phyloP scores from a whole-genome alignment of 345 rosid genomes.

The Heritiera fomes region DNA sequence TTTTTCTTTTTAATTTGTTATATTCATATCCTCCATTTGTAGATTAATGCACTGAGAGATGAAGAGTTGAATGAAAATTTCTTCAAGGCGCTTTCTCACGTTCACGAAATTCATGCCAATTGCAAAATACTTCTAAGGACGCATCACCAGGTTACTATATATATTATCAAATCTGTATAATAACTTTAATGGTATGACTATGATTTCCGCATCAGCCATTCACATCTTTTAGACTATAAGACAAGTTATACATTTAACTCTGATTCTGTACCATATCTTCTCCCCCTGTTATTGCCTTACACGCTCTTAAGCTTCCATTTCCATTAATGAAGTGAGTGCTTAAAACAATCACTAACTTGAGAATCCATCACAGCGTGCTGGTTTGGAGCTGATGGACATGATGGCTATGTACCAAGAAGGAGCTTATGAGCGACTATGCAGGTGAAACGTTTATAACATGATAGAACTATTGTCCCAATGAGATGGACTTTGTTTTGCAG shows the following conservation, averaged over 20 bases:
- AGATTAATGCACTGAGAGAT: slow-evolving; percentile 89
- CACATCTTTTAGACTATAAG: not conserved
- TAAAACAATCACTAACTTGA: slow-evolving; percentile 28
- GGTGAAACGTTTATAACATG: slow-evolving; percentile 42
- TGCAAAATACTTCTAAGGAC: slow-evolving; percentile 93
- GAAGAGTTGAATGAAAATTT: slow-evolving; percentile 80
- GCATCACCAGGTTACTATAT: slow-evolving; percentile 78
- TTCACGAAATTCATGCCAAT: slow-evolving; percentile 94
- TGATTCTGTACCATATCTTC: not conserved
- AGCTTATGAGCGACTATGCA: slow-evolving; percentile 97
- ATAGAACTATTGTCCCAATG: not conserved
- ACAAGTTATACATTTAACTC: not conserved
- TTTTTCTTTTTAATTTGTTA: not conserved
- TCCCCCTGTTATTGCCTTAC: not conserved
- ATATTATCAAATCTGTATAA: not conserved
- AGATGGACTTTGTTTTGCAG: not conserved
- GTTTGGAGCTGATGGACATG: slow-evolving; percentile 98
- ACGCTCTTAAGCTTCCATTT: not conserved
- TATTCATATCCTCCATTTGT: slow-evolving; percentile 22
- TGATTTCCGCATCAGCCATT: not conserved
- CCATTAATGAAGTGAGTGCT: not conserved
- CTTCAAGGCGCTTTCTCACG: slow-evolving; percentile 91
- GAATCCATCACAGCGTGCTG: slow-evolving; percentile 75
- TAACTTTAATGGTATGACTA: slow-evolving; percentile 5
- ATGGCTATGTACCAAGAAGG: slow-evolving; percentile 94